Conservation (phyloP, 2,329 filamentous ascomycete genomes). For the Kalaharituber pfeilii region DNA sequence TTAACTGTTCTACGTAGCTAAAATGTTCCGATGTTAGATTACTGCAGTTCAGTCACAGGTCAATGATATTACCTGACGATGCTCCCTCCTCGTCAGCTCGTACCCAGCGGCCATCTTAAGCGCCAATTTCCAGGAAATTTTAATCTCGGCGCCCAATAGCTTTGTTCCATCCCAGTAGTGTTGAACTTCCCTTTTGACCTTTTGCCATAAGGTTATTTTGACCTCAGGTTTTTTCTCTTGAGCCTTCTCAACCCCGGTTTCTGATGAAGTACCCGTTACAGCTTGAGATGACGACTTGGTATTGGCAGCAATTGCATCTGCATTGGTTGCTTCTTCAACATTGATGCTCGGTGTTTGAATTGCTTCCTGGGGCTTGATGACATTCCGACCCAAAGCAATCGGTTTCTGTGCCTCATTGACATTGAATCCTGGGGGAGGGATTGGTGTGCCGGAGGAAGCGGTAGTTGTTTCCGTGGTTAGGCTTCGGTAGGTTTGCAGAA, state of each 20-base stretch:
- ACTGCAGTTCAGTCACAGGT: conserved; percentile 5
- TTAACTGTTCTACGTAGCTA: conserved; percentile 73
- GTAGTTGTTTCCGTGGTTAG: conserved; percentile 39
- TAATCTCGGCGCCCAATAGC: conserved; percentile 76
- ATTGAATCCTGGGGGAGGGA: conserved; percentile 79
- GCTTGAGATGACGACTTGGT: conserved; percentile 17
- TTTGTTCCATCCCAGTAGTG: conserved; percentile 99
- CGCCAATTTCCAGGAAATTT: conserved; percentile 76
- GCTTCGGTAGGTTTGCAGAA: background rate
- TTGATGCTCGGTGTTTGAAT: conserved; percentile 14
- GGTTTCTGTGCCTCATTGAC: conserved; percentile 79
- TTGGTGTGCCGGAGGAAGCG: conserved; percentile 34
- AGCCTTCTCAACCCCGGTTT: conserved; percentile 39
- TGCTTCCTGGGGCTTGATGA: conserved; percentile 24
- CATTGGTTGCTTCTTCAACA: too few relatives aligned
- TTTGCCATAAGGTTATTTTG: conserved; percentile 77
- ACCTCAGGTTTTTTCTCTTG: conserved; percentile 55
- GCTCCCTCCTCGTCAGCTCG: conserved; percentile 83
- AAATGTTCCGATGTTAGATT: conserved; percentile 21
- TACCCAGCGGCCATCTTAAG: conserved; percentile 97
- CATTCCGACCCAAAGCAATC: conserved; percentile 40
- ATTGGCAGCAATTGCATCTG: conserved; percentile 16
- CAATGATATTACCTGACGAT: conserved; percentile 46
- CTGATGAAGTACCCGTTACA: conserved; percentile 20
- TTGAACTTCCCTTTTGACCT: conserved; percentile 79